Conservation (phyloP, 2,329 filamentous ascomycete genomes). For the Talaromyces amestolkiae region DNA sequence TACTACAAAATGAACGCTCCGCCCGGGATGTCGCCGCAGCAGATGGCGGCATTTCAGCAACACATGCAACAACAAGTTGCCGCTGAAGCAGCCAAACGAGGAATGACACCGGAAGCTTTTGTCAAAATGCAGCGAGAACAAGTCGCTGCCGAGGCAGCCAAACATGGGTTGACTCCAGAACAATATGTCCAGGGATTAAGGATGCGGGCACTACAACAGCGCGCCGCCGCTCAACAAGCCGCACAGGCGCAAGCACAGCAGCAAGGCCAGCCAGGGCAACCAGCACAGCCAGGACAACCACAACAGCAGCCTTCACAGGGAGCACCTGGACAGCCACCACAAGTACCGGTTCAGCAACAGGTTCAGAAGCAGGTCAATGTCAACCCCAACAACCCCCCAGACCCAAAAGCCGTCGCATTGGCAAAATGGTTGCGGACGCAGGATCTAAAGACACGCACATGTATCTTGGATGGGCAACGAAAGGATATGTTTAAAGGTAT, state of each 20-base stretch:
- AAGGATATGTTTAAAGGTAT: slow-evolving; percentile 97
- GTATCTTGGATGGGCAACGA: slow-evolving; percentile 90
- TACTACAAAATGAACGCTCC: slow-evolving; percentile 35
- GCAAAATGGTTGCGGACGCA: slow-evolving; percentile 83
- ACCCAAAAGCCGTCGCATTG: slow-evolving; percentile 82
- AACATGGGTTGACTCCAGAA: slow-evolving; percentile 53
- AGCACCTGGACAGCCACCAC: slow-evolving; percentile 19
- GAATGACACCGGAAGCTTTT: slow-evolving; percentile 82
- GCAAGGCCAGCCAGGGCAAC: slow-evolving; percentile 17
- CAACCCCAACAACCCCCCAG: slow-evolving; percentile 62
- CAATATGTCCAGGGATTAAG: slow-evolving; percentile 47
- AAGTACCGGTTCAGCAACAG: slow-evolving; percentile 28
- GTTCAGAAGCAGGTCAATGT: slow-evolving; percentile 48
- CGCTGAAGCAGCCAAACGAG: slow-evolving; percentile 76
- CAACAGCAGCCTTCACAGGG: neutral
- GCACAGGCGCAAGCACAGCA: slow-evolving; percentile 26
- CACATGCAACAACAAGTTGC: slow-evolving; percentile 77
- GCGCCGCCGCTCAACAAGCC: slow-evolving; percentile 36
- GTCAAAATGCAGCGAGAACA: slow-evolving; percentile 59
- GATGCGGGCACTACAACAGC: slow-evolving; percentile 47
- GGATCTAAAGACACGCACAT: slow-evolving; percentile 83
- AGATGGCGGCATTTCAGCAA: slow-evolving; percentile 60
- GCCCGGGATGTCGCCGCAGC: slow-evolving; percentile 67
- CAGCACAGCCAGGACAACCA: slow-evolving; percentile 23
- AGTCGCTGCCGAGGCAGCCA: slow-evolving; percentile 47